Base-by-base conservation (phyloP, 768 basidiomycete genomes). In the Amylocystis lapponica region DNA sequence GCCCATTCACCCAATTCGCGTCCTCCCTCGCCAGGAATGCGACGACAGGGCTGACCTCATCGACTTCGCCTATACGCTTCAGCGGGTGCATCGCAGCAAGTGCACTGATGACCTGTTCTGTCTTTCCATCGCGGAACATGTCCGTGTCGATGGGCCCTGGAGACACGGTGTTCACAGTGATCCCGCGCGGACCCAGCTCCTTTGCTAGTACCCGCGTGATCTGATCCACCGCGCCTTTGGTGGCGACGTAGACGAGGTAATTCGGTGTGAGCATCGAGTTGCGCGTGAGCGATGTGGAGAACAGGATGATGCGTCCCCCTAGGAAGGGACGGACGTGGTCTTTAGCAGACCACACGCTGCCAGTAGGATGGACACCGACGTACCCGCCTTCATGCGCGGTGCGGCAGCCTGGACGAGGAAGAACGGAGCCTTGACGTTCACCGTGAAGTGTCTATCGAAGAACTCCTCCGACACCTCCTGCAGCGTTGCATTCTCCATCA, bases 161-260 rank as follows among this genome's bases (percentile, higher is more conserved):
- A 1, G 76, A 71, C 42, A 81, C 58, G 16, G 70, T 71, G 61
- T 81, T 80, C 29, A 78, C 77, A 0, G 75, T 79, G 49, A 80
- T 68, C 11, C 74, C 75, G 9, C 64, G 60, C 10, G 60, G 49
- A 3, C 75, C 78, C n/a, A 79, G 66, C 46, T 80, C 77, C 47
- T 80, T 78, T 5, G 78, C 71, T 13, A 81, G 69, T 19, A 78
- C 71, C 13, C 78, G 71, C 26, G 71, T 61, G 33, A 79, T 63
- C 48, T 81, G 79, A 54, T 81, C 78, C 41, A 81, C 65, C 1
- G 79, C 78, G 27, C 75, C 79, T 57, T 80, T 79, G 0, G 77
- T 70, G 21, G 74, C 71, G 44, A 69, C 66, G 59, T 78, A 80
- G 35, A 71, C 60, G 21, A 81, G 66, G 14, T 68, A 66, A 45